phyloP scores from a whole-genome alignment of 1,284 basidiomycete species.

The Austroboletus rostrupii region DNA sequence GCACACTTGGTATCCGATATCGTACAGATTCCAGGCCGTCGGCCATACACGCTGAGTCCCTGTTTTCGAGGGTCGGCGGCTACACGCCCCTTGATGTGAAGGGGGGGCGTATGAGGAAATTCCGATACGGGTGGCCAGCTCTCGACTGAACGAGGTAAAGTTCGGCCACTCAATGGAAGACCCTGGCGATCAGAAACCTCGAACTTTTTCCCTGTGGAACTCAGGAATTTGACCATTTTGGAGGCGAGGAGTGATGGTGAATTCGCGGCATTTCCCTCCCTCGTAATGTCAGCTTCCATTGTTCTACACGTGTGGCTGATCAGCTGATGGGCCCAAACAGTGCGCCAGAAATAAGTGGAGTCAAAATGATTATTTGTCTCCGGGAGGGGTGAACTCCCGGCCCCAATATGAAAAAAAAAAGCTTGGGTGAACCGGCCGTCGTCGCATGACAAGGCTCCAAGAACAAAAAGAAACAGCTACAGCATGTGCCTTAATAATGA shows the following conservation, averaged over 20 bases:
- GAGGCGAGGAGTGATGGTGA: slow-evolving; percentile 12
- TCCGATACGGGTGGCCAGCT: slow-evolving; percentile 9
- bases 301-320: slow-evolving; percentile 28
- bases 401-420: slow-evolving; percentile 28
- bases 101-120: slow-evolving; percentile 2
- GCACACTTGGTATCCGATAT: slow-evolving; percentile 4
- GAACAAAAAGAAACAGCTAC: slow-evolving; percentile 24
- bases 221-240: slow-evolving; percentile 26
- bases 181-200: slow-evolving; percentile 25
- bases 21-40: slow-evolving; percentile 15
- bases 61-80: slow-evolving; percentile 20
- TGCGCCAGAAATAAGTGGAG: slow-evolving; percentile 17
- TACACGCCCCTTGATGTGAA: slow-evolving; percentile 14
- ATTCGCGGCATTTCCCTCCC: slow-evolving; percentile 17
- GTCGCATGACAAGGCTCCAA: slow-evolving; percentile 22
- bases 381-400: slow-evolving; percentile 24
- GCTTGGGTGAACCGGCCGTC: slow-evolving; percentile 22
- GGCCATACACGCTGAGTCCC: slow-evolving; percentile 5
- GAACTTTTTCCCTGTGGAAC: slow-evolving; percentile 21
- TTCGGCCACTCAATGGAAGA: slow-evolving; percentile 31
- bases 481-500: slow-evolving; percentile 30
- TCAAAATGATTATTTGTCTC: slow-evolving; percentile 23
- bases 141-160: slow-evolving; percentile 14
- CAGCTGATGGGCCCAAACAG: slow-evolving; percentile 23
- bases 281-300: slow-evolving; percentile 29